Evolutionary conservation across 2,329 filamentous ascomycete genomes (phyloP), one percentile per base, ranked within the genome.

Genomic region (Cladophialophora yegresii): DNA sequence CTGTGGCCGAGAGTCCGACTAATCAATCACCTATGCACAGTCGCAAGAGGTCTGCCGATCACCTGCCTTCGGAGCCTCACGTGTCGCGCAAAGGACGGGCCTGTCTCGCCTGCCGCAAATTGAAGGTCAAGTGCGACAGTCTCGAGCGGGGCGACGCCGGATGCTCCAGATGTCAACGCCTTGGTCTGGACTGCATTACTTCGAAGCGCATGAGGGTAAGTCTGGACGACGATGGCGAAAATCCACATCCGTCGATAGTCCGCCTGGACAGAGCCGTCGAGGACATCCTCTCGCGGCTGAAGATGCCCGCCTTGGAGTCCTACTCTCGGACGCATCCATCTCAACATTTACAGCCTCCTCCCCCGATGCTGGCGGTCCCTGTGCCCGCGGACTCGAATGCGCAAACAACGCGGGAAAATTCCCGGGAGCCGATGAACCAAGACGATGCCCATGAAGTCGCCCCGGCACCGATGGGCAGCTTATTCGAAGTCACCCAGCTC

Each of bases 401-500:
- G 33, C 69, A 67, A 47, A 70, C 70, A 0, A 71, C 68, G 6
- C 63, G 70, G 6, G 70, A 71, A 47, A 70, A 68, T 50, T 71
- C 70, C 1, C 61, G 67, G 36, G 68, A 71, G 30, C 70, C 70
- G n/a, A 54, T 54, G 51, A 62, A 64, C 45, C 32, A 58, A 20
- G 70, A 63, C 47, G 61, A 68, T 28, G 75, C 77, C 62, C 72
- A 75, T 32, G 77, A 77, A 33, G 72, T 81, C 36, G 80, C 83
- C 1, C 77, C 80, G 16, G 81, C 81, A 13, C 81, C 81, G 0
- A 84, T 84, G 81, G 79, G 81, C 58, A 83, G 80, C 71, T 72
- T 84, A 12, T 84, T 83, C 70, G 82, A 84, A 65, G 81, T 84
- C 13, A 84, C 83, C 0, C 81, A 82, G 58, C 73, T 84, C 55